Conservation (phyloP, 1,139 yeast genomes). For the Blastobotrys apis region DNA sequence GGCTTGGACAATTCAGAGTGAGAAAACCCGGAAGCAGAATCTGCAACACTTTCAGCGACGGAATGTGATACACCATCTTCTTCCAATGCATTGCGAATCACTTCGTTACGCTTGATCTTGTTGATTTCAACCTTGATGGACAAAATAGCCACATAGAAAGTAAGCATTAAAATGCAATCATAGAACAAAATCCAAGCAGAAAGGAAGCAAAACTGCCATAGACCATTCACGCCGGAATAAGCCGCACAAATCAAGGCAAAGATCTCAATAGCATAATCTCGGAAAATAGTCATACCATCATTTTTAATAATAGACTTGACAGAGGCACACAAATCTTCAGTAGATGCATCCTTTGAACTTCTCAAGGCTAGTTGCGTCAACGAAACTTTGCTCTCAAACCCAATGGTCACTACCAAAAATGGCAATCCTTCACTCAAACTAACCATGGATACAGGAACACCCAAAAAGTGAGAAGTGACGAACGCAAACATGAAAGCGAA, state of each 20-base stretch:
- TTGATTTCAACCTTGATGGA: constrained; percentile 87
- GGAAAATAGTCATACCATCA: constrained; percentile 65
- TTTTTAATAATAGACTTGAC: constrained; percentile 57
- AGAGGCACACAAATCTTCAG: constrained; percentile 34
- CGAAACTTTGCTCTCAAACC: constrained; percentile 82
- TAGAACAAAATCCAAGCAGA: constrained; percentile 67
- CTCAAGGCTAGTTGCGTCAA: constrained; percentile 62
- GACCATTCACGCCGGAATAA: constrained; percentile 55
- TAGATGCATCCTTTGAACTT: constrained; percentile 24
- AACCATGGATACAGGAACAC: constrained; percentile 58
- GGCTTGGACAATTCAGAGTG: constrained; percentile 22
- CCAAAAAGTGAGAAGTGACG: constrained; percentile 49
- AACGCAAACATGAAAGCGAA: constrained; percentile 86
- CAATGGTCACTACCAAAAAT: constrained; percentile 86
- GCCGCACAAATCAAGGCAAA: constrained; percentile 71
- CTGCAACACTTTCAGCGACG: constrained; percentile 70
- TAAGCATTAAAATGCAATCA: constrained; percentile 71
- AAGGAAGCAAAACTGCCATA: constrained; percentile 78
- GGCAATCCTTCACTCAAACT: constrained; percentile 91
- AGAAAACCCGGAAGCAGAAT: constrained; percentile 22
- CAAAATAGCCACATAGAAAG: constrained; percentile 82
- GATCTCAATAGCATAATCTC: constrained; percentile 76
- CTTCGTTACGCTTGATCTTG: constrained; percentile 80
- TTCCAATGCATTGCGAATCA: constrained; percentile 76
- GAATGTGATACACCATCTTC: constrained; percentile 83